These are phyloP conservation scores for Phytophthora nicotianae DNA, from an alignment of 352 stramenopile genomes.

Conservation along the genomic window DNA sequence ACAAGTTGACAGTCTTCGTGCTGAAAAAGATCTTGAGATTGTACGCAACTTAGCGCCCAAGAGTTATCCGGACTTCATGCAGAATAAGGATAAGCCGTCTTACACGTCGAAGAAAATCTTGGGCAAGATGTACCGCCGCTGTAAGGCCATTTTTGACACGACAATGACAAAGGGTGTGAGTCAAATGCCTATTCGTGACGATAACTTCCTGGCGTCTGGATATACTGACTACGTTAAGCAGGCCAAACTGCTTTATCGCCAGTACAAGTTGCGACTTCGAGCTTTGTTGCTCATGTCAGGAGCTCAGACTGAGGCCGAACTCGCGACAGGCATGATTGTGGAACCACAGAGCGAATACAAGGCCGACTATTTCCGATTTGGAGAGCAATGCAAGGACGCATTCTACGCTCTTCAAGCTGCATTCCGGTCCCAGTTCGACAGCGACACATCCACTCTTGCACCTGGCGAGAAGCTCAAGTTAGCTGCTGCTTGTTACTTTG, in stretches of 20 bases:
- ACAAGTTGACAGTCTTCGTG: constrained; percentile 70
- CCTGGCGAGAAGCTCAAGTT: constrained; percentile 40
- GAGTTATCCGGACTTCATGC: constrained; percentile 84
- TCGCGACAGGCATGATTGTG: constrained; percentile 79
- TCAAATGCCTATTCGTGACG: constrained; percentile 51
- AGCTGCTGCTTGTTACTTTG: constrained; percentile 76
- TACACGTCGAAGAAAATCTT: constrained; percentile 79
- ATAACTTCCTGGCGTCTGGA: constrained; percentile 53
- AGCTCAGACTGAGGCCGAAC: constrained; percentile 63
- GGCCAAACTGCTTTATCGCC: constrained; percentile 55
- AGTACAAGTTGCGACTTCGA: constrained; percentile 66
- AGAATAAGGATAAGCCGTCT: constrained; percentile 63
- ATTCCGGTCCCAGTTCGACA: constrained; percentile 59
- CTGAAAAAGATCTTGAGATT: constrained; percentile 60
- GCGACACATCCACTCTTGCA: constrained; percentile 21
- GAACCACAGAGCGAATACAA: constrained; percentile 62
- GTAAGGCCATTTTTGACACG: constrained; percentile 51
- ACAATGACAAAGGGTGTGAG: constrained; percentile 42
- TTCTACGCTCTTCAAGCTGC: constrained; percentile 55
- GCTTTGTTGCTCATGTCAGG: constrained; percentile 70
- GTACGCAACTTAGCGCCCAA: constrained; percentile 56
- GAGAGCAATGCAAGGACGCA: constrained; percentile 69
- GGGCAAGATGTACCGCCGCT: constrained; percentile 76
- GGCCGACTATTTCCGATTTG: constrained; percentile 80
- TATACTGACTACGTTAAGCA: constrained; percentile 53